Base-by-base conservation (phyloP, 2,329 filamentous ascomycete species). In the Coniochaeta sp. region DNA sequence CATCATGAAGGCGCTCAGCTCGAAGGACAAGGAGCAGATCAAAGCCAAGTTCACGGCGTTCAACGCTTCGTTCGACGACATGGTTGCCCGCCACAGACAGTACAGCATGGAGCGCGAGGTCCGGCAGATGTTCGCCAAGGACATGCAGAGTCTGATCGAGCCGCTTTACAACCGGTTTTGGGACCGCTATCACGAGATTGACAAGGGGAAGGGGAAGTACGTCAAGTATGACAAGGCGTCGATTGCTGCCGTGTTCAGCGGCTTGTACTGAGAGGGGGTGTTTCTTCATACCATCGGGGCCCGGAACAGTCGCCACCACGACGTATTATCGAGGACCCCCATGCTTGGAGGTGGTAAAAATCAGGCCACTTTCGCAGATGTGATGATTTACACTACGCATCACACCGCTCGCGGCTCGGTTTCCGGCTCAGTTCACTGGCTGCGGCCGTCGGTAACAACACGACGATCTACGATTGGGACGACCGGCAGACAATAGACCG, bases 171-270 rank as follows among this genome's bases (percentile, higher is more conserved):
- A 89, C 63, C 84, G 95, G 54, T 99, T 99, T 76, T 98, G 91
- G 87, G 95, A 98, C 75, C 85, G 93, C 31, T 99, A 99, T 72
- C 93, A 97, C 72, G 95, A 98, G 75, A 87, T 98, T 65, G 93
- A 98, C 76, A 97, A 96, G 79, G 95, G 95, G 62, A 96, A 93
- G 76, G 93, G 93, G 67, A 99, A 99, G 75, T 96, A 98, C 74
- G 92, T 96, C 72, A 97, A 96, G 78, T 98, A 96, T 72, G 93
- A 97, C 77, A 97, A 97, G 79, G 81, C 81, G 44, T 84, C 86
- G 56, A 88, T 99, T 68, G 85, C 89, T 55, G 84, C 84, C 24
- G 80, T 88, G 11, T 87, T 87, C 67, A 68, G 78, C 59, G 82
- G 79, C 59, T 72, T 86, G 31, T 80, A 79, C 64, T 80, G 63